phyloP scores from a whole-genome alignment of 805 yeast genomes.

The Saturnispora serradocipensis region DNA sequence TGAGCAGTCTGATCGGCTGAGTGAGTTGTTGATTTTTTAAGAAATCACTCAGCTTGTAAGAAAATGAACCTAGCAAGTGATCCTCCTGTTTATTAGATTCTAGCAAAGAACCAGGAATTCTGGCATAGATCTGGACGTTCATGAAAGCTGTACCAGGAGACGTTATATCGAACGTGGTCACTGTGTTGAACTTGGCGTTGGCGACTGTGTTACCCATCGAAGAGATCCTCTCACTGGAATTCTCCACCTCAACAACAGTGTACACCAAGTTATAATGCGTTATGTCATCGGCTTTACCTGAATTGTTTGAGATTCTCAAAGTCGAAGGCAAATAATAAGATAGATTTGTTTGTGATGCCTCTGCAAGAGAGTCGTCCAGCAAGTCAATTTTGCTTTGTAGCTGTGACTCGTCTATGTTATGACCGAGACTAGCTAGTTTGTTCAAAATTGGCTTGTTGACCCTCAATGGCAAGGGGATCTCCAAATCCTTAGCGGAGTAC shows the following conservation, averaged over 20 bases:
- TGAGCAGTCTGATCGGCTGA: slow-evolving; percentile 46
- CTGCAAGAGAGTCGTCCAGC: slow-evolving; percentile 23
- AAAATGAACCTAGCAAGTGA: slow-evolving; percentile 65
- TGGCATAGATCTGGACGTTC: slow-evolving; percentile 67
- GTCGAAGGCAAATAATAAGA: slow-evolving; percentile 38
- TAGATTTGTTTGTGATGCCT: slow-evolving; percentile 20
- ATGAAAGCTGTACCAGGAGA: slow-evolving; percentile 37
- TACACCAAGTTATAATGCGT: slow-evolving; percentile 47
- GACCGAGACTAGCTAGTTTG: slow-evolving; percentile 56
- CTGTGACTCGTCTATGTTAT: slow-evolving; percentile 27
- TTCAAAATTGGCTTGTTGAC: slow-evolving; percentile 54
- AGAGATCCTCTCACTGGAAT: slow-evolving; percentile 81
- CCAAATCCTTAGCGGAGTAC: slow-evolving; percentile 58
- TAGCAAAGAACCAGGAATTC: slow-evolving; percentile 59
- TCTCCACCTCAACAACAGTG: slow-evolving; percentile 88
- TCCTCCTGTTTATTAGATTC: slow-evolving; percentile 41
- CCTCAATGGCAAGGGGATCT: slow-evolving; percentile 61
- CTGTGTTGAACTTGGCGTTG: slow-evolving; percentile 77
- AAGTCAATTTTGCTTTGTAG: slow-evolving; percentile 27
- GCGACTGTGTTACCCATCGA: slow-evolving; percentile 77
- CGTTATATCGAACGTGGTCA: slow-evolving; percentile 84
- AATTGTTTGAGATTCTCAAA: slow-evolving; percentile 24
- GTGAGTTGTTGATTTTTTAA: slow-evolving; percentile 10
- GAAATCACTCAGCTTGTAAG: slow-evolving; percentile 38
- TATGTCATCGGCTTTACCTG: slow-evolving; percentile 52